A percentile compares a stretch with the other conserved stretches of the same genome.
Conservation (phyloP, 140 eudicot genomes). For the Ambrosia hybrid region DNA sequence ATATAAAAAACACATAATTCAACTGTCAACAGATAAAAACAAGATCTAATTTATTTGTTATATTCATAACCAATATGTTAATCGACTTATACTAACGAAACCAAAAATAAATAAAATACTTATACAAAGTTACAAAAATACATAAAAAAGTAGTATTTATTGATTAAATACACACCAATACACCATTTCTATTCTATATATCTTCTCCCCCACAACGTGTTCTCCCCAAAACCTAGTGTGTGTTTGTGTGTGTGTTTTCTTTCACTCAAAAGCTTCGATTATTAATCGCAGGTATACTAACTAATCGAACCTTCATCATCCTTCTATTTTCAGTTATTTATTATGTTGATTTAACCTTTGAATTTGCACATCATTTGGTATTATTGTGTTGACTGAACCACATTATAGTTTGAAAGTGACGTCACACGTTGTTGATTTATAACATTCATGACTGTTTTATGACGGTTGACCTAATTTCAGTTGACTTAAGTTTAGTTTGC, state of each 20-base stretch:
- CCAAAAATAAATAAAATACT: neutral
- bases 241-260: neutral
- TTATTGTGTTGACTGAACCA: conserved; percentile 14
- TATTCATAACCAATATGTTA: too few relatives aligned
- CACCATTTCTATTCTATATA: conserved; percentile 3
- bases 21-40: too few relatives aligned
- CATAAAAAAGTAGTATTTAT: neutral
- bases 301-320: conserved; percentile 7
- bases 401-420: conserved; percentile 29
- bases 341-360: conserved; percentile 15
- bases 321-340: conserved; percentile 10
- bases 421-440: conserved; percentile 15
- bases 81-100: too few relatives aligned
- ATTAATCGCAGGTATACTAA: conserved; percentile 18
- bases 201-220: conserved; percentile 16
- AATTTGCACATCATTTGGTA: conserved; percentile 12
- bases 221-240: conserved; percentile 26
- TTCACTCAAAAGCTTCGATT: conserved; percentile 16
- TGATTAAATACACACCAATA: conserved; percentile 9
- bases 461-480: conserved; percentile 28
- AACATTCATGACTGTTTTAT: conserved; percentile 6
- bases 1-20: too few relatives aligned
- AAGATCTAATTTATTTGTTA: too few relatives aligned
- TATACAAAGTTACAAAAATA: neutral
- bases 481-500: conserved; percentile 27